These are phyloP conservation scores for Aureobasidium sp. DNA, from an alignment of 2,329 filamentous ascomycete genomes.

Conservation along the genomic window DNA sequence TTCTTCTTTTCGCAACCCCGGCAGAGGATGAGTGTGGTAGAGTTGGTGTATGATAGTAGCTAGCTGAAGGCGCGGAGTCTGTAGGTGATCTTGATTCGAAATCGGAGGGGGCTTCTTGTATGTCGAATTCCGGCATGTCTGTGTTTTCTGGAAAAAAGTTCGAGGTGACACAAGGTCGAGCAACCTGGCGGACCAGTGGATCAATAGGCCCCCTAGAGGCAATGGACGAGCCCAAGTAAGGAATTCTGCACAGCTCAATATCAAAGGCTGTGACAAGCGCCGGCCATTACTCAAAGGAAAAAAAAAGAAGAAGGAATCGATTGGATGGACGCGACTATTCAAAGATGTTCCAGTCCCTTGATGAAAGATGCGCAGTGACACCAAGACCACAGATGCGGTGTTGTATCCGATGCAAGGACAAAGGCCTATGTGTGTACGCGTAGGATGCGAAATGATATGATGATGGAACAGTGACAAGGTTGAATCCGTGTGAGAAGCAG, in stretches of 20 bases:
- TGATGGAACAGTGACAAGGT: neutral
- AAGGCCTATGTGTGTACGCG: neutral
- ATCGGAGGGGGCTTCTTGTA: neutral
- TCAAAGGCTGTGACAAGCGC: conserved; percentile 1
- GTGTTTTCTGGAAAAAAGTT: neutral
- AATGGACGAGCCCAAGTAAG: neutral
- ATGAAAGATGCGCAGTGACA: conserved; percentile 1
- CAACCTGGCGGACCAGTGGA: neutral
- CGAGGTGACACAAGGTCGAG: neutral
- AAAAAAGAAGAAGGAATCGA: neutral
- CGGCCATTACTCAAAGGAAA: neutral
- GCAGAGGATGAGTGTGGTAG: neutral
- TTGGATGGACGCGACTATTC: conserved; percentile 2
- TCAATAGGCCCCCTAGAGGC: neutral
- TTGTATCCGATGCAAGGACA: conserved; percentile 7
- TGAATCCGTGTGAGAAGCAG: neutral
- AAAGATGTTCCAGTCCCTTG: neutral
- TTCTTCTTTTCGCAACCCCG: conserved; percentile 9
- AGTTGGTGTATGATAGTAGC: neutral
- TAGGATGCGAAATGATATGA: conserved; percentile 8
- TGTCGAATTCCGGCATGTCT: conserved; percentile 5
- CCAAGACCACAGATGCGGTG: conserved; percentile 4
- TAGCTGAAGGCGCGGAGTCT: neutral
- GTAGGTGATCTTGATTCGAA: conserved; percentile 8
- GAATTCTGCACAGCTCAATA: conserved; percentile 1